A percentile compares a stretch with the other conserved stretches of the same genome.
Conservation (phyloP, 345 rosid species). For the Capsella bursapastoris region DNA sequence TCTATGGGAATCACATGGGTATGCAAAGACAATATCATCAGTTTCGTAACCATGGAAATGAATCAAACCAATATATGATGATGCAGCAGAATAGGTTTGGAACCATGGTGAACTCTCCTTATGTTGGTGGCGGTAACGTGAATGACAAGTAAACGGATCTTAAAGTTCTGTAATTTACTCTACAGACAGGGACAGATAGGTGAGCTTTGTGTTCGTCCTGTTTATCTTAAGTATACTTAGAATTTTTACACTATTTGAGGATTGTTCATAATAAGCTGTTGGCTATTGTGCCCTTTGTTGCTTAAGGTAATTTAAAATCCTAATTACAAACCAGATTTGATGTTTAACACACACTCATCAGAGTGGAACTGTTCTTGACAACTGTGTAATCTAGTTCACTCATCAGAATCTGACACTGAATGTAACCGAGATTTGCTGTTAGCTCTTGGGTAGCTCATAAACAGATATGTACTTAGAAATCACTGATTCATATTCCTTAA, state of each 20-base stretch:
- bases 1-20: slow-evolving; percentile 52
- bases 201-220: background rate
- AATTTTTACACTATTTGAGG: background rate
- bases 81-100: slow-evolving; percentile 68
- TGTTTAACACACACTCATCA: no score
- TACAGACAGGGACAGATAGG: background rate
- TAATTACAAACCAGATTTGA: no score
- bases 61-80: slow-evolving; percentile 53
- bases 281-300: background rate
- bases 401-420: no score
- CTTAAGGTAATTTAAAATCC: no score
- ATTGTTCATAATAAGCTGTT: background rate
- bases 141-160: slow-evolving; percentile 48
- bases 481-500: background rate
- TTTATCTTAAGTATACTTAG: background rate
- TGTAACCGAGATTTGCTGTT: no score
- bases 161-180: slow-evolving; percentile 4
- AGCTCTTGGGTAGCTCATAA: no score
- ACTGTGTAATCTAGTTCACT: no score
- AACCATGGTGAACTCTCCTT: slow-evolving; percentile 46
- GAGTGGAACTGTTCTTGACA: no score
- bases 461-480: no score
- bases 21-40: slow-evolving; percentile 45
- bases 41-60: slow-evolving; percentile 14
- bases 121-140: slow-evolving; percentile 48